Percentiles rank a stretch among this genome's conserved stretches.
These are phyloP conservation scores for Talaromyces nanjingensis DNA, from an alignment of 495 filamentous ascomycete genomes.

Conservation along the genomic window DNA sequence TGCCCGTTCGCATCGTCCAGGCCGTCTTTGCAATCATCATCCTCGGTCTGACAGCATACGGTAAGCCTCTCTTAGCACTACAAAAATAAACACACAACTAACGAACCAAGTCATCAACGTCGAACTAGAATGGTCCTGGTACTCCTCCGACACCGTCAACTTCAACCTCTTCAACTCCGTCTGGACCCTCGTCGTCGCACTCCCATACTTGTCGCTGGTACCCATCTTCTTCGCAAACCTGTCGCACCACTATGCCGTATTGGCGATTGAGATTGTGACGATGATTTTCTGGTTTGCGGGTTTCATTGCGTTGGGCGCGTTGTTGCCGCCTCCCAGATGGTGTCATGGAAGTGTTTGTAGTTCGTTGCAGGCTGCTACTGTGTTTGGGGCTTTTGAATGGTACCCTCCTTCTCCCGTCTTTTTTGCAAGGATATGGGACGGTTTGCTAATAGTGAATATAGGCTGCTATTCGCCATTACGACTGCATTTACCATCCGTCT, in stretches of 20 bases:
- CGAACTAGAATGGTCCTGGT: conserved; percentile 31
- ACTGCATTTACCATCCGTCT: conserved; percentile 5
- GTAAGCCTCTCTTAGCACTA: too few species aligned
- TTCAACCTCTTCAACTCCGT: conserved; percentile 70
- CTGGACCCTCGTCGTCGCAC: conserved; percentile 60
- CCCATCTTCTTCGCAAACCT: conserved; percentile 52
- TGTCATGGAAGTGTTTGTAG: conserved; percentile 44
- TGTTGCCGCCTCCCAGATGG: conserved; percentile 37
- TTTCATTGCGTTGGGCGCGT: conserved; percentile 64
- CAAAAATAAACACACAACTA: neutral
- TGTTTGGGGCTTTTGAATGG: conserved; percentile 54
- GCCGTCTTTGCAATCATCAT: conserved; percentile 61
- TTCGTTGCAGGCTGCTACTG: conserved; percentile 43
- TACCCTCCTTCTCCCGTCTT: conserved; percentile 19
- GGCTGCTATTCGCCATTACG: conserved; percentile 41
- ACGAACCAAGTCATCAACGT: conserved; percentile 6
- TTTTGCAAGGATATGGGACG: neutral
- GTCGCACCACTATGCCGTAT: conserved; percentile 53
- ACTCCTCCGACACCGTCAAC: conserved; percentile 39
- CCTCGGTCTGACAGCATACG: conserved; percentile 63
- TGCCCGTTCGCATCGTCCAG: conserved; percentile 58
- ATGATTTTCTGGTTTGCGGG: conserved; percentile 86
- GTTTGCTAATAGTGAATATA: conserved; percentile 14
- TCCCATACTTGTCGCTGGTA: conserved; percentile 57
- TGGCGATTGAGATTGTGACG: conserved; percentile 63